Percentiles rank a stretch among this genome's conserved stretches.
phyloP scores from a whole-genome alignment of 306 rosid species.

The Cajanus cajan region DNA sequence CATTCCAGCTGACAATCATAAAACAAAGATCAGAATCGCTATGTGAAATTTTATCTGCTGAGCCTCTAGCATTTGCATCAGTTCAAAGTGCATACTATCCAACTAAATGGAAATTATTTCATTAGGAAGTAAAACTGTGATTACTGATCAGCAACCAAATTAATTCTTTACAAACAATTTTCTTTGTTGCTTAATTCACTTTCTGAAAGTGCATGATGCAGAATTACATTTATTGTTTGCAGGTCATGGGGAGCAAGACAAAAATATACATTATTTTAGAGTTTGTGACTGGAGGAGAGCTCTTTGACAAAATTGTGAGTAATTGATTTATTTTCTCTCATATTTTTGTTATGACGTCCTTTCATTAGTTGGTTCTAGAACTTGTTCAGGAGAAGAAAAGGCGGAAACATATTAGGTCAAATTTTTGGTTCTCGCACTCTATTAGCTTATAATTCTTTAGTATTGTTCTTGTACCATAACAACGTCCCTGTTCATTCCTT shows the following conservation, averaged over 20 bases:
- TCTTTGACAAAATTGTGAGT: conserved; percentile 89
- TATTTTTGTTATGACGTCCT: not conserved
- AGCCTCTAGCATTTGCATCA: not conserved
- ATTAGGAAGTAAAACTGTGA: not conserved
- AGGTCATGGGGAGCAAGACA: conserved; percentile 90
- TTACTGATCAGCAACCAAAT: not conserved
- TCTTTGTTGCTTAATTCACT: not conserved
- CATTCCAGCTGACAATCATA: not conserved
- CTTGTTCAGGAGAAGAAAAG: not conserved
- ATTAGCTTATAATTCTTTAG: not conserved
- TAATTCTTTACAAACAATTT: not conserved
- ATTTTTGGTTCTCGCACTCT: not conserved
- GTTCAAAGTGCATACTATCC: not conserved
- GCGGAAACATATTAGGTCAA: not conserved
- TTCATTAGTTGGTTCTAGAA: not conserved
- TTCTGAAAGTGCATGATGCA: not conserved
- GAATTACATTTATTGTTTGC: conserved; percentile 25
- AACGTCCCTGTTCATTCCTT: not conserved
- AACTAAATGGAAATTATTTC: not conserved
- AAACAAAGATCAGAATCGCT: not conserved
- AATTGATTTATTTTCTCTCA: not conserved
- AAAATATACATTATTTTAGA: conserved; percentile 83
- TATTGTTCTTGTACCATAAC: not conserved
- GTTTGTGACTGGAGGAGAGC: conserved; percentile 85
- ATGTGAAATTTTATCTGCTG: not conserved